phyloP scores from a whole-genome alignment of 2,329 filamentous ascomycete genomes.

The Diaporthe aspalathi region DNA sequence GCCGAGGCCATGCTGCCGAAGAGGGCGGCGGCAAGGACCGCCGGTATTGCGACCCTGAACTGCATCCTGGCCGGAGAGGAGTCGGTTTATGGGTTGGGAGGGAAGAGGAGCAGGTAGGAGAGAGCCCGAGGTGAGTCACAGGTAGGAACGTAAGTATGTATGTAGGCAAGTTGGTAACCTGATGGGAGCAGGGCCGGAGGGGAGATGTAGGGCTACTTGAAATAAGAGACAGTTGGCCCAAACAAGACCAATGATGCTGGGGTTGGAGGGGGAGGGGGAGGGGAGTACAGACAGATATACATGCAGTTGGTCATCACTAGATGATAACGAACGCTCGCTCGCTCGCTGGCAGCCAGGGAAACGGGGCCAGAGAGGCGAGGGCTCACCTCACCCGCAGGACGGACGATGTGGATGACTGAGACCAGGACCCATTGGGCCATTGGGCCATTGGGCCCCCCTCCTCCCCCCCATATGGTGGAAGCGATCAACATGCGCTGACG shows the following conservation, averaged over 20 bases:
- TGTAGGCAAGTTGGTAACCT: background rate
- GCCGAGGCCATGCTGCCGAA: slow-evolving; percentile 34
- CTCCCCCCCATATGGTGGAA: background rate
- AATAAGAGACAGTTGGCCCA: background rate
- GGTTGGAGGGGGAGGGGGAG: background rate
- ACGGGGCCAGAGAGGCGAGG: slow-evolving; percentile 6
- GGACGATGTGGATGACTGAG: slow-evolving; percentile 8
- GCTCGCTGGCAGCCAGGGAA: slow-evolving; percentile 9
- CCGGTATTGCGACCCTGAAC: slow-evolving; percentile 21
- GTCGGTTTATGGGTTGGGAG: background rate
- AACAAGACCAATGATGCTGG: background rate
- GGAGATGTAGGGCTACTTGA: background rate
- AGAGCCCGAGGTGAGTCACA: background rate
- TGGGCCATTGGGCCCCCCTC: too few species aligned
- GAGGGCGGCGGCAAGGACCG: slow-evolving; percentile 33
- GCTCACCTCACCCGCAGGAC: slow-evolving; percentile 22
- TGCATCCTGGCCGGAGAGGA: slow-evolving; percentile 27
- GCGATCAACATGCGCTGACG: slow-evolving; percentile 3
- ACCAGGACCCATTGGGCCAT: background rate
- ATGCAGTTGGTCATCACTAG: slow-evolving; percentile 14
- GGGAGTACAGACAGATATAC: slow-evolving; percentile 22
- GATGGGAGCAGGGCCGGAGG: background rate
- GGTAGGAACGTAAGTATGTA: too few species aligned
- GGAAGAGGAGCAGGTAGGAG: background rate
- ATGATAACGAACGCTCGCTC: too few species aligned